phyloP scores from a whole-genome alignment of 1,284 basidiomycete genomes.

The Cryptococcus jaspeensis region DNA sequence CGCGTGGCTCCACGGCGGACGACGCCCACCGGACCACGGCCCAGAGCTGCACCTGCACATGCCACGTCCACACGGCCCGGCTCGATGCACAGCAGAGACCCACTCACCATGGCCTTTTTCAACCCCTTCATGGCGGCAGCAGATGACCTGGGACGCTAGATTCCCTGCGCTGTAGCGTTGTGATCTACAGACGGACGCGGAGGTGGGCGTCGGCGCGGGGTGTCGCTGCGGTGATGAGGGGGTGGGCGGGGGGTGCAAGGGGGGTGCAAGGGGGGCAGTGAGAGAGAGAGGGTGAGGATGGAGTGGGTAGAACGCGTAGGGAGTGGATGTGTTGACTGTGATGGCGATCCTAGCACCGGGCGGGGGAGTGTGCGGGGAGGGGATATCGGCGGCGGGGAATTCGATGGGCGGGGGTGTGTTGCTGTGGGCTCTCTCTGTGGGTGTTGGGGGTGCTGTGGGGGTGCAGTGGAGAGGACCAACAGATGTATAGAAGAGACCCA shows the following conservation, averaged over 20 bases:
- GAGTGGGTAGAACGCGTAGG: no score
- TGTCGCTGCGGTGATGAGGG: neutral
- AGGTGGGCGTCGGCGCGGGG: neutral
- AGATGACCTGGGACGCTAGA: neutral
- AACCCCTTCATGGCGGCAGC: slow-evolving; percentile 74
- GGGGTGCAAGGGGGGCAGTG: neutral
- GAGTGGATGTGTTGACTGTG: neutral
- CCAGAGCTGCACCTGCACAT: no score
- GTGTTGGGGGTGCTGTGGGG: neutral
- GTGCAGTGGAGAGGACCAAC: neutral
- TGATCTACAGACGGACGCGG: no score
- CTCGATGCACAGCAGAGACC: no score
- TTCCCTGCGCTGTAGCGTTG: no score
- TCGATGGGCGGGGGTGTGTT: neutral
- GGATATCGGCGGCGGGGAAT: neutral
- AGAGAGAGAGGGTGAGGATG: neutral
- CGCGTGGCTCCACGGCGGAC: no score
- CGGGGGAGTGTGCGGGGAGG: neutral
- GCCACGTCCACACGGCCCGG: no score
- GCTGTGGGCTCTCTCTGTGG: no score
- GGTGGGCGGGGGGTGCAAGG: neutral
- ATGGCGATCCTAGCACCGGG: no score
- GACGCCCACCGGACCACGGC: no score
- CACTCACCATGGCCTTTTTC: slow-evolving; percentile 77
- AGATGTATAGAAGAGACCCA: no score